Conservation (phyloP, 192 early-diverging fungal species). For the Podila epicladia region DNA sequence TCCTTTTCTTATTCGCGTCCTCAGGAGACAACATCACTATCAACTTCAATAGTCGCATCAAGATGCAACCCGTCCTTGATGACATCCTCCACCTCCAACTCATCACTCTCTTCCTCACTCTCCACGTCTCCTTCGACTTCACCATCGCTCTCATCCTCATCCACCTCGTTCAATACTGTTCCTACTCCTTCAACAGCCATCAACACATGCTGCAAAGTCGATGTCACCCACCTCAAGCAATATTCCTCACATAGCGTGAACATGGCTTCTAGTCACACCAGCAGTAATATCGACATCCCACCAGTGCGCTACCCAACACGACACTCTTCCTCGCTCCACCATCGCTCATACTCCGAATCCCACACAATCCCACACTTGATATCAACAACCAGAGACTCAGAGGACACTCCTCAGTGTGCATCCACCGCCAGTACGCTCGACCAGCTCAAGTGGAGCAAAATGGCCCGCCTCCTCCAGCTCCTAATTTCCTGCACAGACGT, state of each 20-base stretch:
- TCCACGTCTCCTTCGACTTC: neutral
- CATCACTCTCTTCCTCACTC: neutral
- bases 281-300: neutral
- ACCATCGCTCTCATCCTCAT: neutral
- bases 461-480: conserved; percentile 31
- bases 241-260: neutral
- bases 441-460: conserved; percentile 23
- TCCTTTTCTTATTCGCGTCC: no score
- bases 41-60: neutral
- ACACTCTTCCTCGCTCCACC: no score
- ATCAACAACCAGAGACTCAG: neutral
- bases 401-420: neutral
- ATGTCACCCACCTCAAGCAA: no score
- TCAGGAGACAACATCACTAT: neutral
- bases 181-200: no score
- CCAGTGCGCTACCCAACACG: neutral
- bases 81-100: neutral
- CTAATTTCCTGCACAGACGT: conserved; percentile 37
- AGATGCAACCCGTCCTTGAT: neutral
- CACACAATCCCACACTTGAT: neutral
- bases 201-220: no score
- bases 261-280: neutral
- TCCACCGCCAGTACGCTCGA: neutral
- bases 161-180: no score
- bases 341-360: no score